Evolutionary conservation across 768 basidiomycete species (phyloP), one percentile per base, ranked within the genome.

Genomic region (Phanerochaete sordida): DNA sequence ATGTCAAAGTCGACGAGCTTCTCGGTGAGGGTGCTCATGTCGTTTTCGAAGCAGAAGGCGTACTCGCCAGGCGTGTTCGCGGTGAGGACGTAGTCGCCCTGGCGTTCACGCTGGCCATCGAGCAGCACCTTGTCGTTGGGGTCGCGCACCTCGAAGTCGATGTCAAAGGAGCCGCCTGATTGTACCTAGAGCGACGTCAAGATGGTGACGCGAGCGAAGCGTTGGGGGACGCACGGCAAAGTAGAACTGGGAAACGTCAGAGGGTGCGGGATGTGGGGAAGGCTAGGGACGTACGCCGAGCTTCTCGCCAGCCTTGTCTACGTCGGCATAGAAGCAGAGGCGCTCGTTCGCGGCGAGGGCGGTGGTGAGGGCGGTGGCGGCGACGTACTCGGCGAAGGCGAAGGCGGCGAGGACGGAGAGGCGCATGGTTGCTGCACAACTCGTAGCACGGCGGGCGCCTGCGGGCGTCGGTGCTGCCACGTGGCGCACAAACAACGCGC

Each of bases 11-110:
- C 92, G 68, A 99, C 83, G 49, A 98, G 83, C 74, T 98, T 98
- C 76, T 94, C 93, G 13, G 92, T 90, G 65, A 97, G 81, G 3
- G 93, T 92, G 26, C 90, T 91, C 82, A 96, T 96, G 78, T 98
- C 95, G 73, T 99, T 99, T 71, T 94, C 91, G 72, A 98, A 97
- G 77, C 96, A 98, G 79, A 99, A 98, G 5, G 95, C 73, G 70
- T 93, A 94, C 81, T 94, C 92, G 66, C 92, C 92, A 72, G 88
- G 81, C 21, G 83, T 83, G 75, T 97, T 96, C 21, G 94, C 97
- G 3, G 97, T 98, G 62, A 98, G 83, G 57, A 99, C 93, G 68
- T 90, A 98, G 84, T 99, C 97, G 33, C 97, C 97, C 65, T 97
- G 94, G 31, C 92, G 87, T 69, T 98, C 96, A 27, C 88, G 85